Percentiles rank a stretch among this genome's conserved stretches.
Conservation (phyloP, 169 alveolate genomes). For the Plasmodium falciparum region DNA sequence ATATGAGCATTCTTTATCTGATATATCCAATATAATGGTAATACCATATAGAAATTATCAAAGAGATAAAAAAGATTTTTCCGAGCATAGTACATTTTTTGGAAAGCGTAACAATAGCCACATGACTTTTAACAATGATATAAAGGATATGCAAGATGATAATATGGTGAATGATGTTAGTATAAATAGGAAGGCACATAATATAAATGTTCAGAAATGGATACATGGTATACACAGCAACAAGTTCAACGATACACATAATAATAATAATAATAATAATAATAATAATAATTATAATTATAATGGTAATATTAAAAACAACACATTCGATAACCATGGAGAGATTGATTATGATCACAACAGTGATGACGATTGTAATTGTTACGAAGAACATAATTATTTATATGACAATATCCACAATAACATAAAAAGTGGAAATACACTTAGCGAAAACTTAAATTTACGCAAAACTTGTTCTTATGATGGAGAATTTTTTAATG, state of each 20-base stretch:
- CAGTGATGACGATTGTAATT: conserved; percentile 5
- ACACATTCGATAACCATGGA: not conserved
- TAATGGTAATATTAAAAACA: not conserved
- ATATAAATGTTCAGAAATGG: not conserved
- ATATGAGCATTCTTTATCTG: conserved; percentile 4
- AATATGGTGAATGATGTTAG: conserved; percentile 10
- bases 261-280: not conserved
- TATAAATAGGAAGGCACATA: not conserved
- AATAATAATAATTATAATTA: conserved; percentile 1
- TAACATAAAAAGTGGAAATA: too few relatives aligned
- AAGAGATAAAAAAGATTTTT: not conserved
- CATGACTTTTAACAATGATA: not conserved
- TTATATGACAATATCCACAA: too few relatives aligned
- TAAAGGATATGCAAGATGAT: conserved; percentile 4
- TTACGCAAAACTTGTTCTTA: too few relatives aligned
- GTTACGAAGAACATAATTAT: too few relatives aligned
- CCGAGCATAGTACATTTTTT: not conserved
- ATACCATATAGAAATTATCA: not conserved
- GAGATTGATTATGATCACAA: not conserved
- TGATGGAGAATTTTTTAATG: not conserved
- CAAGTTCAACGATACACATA: not conserved
- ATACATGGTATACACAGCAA: conserved; percentile 6
- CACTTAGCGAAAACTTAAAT: too few relatives aligned
- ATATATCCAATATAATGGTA: not conserved
- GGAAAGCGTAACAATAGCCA: conserved; percentile 1